Base-by-base conservation (phyloP, 768 basidiomycete genomes). In the Strobilomyces dryophilus region DNA sequence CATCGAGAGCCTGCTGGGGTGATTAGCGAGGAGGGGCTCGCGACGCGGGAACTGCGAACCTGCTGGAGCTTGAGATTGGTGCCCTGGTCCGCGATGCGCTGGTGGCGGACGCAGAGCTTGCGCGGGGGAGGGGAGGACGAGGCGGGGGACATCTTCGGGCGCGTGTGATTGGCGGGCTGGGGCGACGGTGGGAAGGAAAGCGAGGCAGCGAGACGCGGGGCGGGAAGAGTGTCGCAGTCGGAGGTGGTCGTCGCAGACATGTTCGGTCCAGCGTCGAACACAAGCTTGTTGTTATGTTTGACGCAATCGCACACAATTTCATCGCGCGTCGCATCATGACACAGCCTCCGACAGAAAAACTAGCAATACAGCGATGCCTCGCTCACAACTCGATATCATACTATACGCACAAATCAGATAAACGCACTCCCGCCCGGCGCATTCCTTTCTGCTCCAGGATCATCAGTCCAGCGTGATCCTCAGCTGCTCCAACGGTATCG, bases 401-500 rank as follows among this genome's bases (percentile, higher is more conserved):
- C 63, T 61, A 70, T 68, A 67, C 66, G 63, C 67, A 65, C 62
- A 65, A 47, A 65, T 58, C 66, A 71, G 65, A 69, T 67, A 67
- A 39, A 55, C 58, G 51, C 61, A 52, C 56, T 29, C 53, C 48
- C 60, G 26, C 56, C 46, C 54, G 29, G 21, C 52, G 29, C 59
- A 47, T 65, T 67, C 65, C 51, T 62, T 63, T 67, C 60, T 50
- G 51, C 57, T 48, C 55, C 54, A 48, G 56, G 59, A 64, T 62
- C 66, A 70, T 87, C 79, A 93, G 73, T 98, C 94, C 74, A 98
- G 81, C 72, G 87, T 84, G 74, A 98, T 92, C 78, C 86, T 85
- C 75, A 98, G 75, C 73, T 97, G 86, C 70, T 98, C 95, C 72
- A 94, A 77, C 71, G 95, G 94, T 87, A 98, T 95, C 71, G 97